Conservation (phyloP, 257 asterid species). For the Nicotiana obtusifolia region DNA sequence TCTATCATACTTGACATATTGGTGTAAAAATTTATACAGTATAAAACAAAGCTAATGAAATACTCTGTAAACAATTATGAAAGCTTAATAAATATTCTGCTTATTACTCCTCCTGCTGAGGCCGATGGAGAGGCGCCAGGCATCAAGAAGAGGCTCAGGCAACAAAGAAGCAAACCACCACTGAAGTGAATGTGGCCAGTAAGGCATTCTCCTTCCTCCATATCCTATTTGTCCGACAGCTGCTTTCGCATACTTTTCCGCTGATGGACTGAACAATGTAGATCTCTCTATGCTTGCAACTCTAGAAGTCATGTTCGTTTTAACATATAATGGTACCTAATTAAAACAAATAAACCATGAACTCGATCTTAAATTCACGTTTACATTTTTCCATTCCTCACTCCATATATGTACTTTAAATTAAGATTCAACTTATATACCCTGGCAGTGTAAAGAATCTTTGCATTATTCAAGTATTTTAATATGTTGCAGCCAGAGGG, state of each 20-base stretch:
- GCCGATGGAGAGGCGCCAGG: slow-evolving; percentile 56
- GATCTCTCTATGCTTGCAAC: slow-evolving; percentile 56
- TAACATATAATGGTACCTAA: slow-evolving; percentile 77
- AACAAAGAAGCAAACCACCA: slow-evolving; percentile 55
- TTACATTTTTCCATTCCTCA: no score
- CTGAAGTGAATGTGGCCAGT: slow-evolving; percentile 69
- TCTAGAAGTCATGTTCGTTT: slow-evolving; percentile 61
- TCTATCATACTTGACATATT: no score
- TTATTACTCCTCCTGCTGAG: slow-evolving; percentile 15
- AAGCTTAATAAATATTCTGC: not conserved
- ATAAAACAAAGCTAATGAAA: no score
- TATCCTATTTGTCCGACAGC: slow-evolving; percentile 51
- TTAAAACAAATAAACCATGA: not conserved
- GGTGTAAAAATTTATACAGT: no score
- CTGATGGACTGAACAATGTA: slow-evolving; percentile 50
- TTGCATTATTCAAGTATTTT: no score
- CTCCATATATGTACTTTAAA: no score
- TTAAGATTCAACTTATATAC: no score
- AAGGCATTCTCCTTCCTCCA: slow-evolving; percentile 62
- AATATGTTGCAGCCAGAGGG: no score
- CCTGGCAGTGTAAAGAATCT: no score
- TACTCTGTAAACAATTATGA: not conserved
- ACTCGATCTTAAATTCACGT: not conserved
- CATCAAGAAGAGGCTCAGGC: slow-evolving; percentile 48
- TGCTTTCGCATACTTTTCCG: slow-evolving; percentile 52